Evolutionary conservation across 306 rosid genomes (phyloP).

Genomic region (Prunus mongolica): DNA sequence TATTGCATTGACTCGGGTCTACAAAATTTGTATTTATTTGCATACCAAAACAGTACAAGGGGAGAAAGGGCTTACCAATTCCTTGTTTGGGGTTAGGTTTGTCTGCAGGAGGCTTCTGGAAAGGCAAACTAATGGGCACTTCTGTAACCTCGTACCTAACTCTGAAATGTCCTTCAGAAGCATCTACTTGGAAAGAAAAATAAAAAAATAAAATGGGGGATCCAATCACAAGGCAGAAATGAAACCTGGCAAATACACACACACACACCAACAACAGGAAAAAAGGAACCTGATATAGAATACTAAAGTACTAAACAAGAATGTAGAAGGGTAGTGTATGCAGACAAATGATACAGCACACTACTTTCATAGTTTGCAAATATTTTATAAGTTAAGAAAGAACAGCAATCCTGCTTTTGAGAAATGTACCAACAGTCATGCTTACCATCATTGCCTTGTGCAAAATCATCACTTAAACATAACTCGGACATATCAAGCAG

Average conservation of each 20-base stretch:
- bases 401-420: not conserved
- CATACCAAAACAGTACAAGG: not conserved
- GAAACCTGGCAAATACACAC: not conserved
- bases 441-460: slow-evolving; percentile 67
- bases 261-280: not conserved
- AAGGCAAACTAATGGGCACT: slow-evolving; percentile 77
- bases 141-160: slow-evolving; percentile 86
- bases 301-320: not conserved
- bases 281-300: too few relatives aligned
- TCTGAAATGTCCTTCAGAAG: slow-evolving; percentile 69
- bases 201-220: not conserved
- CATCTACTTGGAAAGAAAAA: slow-evolving; percentile 36
- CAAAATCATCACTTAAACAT: slow-evolving; percentile 66
- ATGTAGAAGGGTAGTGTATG: not conserved
- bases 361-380: not conserved
- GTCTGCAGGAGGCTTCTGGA: slow-evolving; percentile 89
- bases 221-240: not conserved
- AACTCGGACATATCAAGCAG: slow-evolving; percentile 88
- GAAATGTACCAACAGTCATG: slow-evolving; percentile 17
- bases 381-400: not conserved
- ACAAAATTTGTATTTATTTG: not conserved
- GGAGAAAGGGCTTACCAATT: slow-evolving; percentile 59
- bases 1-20: not conserved
- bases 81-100: slow-evolving; percentile 99
- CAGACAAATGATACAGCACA: not conserved